Evolutionary conservation across 805 yeast genomes (phyloP).

Genomic region (Metschnikowia arizonensis): DNA sequence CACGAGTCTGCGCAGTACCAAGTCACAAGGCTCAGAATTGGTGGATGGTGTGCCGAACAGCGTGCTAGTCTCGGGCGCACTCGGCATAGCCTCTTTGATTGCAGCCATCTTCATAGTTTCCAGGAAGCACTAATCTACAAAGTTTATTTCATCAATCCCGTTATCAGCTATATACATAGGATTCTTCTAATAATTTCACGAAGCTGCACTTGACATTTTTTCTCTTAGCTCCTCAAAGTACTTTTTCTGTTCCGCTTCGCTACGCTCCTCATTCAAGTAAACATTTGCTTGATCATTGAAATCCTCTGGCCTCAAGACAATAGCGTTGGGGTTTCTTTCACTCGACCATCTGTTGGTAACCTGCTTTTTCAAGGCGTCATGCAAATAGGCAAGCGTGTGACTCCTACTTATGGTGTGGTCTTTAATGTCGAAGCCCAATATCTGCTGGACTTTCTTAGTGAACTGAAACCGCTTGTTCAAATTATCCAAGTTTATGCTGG

Average conservation of each 20-base stretch:
- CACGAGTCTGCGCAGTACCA: slow-evolving; percentile 21
- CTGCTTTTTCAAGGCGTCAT: slow-evolving; percentile 34
- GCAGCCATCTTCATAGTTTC: slow-evolving; percentile 15
- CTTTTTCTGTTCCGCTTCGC: slow-evolving; percentile 42
- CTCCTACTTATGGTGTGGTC: slow-evolving; percentile 47
- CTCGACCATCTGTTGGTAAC: slow-evolving; percentile 44
- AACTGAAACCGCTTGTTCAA: slow-evolving; percentile 47
- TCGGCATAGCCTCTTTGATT: slow-evolving; percentile 52
- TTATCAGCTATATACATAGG: slow-evolving; percentile 4
- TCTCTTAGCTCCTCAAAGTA: slow-evolving; percentile 44
- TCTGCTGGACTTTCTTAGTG: slow-evolving; percentile 45
- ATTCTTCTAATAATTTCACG: slow-evolving; percentile 15
- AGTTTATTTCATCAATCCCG: background rate
- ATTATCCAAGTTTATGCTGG: slow-evolving; percentile 24
- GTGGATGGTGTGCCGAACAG: slow-evolving; percentile 58
- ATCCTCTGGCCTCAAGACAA: slow-evolving; percentile 53
- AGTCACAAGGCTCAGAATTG: slow-evolving; percentile 4
- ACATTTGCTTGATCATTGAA: slow-evolving; percentile 54
- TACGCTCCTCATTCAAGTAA: slow-evolving; percentile 49
- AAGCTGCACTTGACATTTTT: slow-evolving; percentile 37
- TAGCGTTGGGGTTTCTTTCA: slow-evolving; percentile 73
- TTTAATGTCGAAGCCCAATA: slow-evolving; percentile 49
- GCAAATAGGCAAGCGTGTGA: slow-evolving; percentile 37
- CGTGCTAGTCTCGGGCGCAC: slow-evolving; percentile 58
- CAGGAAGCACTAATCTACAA: slow-evolving; percentile 29